A percentile compares a stretch with the other conserved stretches of the same genome.
Evolutionary conservation across 108 stramenopile species (phyloP).

Genomic region (Cyclotella cryptica): DNA sequence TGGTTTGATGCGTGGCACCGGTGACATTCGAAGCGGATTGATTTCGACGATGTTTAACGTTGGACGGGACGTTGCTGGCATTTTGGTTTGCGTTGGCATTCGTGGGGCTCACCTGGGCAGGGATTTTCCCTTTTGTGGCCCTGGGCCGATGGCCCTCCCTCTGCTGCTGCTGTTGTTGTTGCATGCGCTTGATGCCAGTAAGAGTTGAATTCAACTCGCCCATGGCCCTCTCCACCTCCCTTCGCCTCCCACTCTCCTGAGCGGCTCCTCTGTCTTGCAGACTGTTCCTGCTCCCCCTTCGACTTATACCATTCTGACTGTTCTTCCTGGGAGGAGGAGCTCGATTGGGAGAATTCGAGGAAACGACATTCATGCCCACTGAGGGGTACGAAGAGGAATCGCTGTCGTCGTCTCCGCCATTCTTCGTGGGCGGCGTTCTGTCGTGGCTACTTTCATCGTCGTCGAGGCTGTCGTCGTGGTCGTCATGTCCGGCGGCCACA

Average conservation of each 20-base stretch:
- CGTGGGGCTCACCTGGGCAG: not conserved
- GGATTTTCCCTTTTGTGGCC: no score
- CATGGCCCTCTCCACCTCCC: no score
- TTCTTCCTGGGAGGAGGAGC: not conserved
- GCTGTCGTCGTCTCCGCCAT: constrained; percentile 8
- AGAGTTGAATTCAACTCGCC: no score
- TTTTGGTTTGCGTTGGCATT: not conserved
- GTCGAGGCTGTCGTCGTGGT: not conserved
- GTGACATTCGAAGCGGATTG: no score
- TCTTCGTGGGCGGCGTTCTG: not conserved
- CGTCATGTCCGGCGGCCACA: not conserved
- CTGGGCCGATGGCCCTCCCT: no score
- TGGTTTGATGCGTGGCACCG: no score
- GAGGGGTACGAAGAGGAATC: constrained; percentile 6
- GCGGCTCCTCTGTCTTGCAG: not conserved
- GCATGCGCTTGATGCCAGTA: no score
- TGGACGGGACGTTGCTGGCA: not conserved
- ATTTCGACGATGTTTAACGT: not conserved
- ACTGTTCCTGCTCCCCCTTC: not conserved
- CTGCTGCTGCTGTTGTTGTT: no score
- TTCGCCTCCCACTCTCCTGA: no score
- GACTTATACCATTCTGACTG: not conserved
- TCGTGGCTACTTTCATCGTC: constrained; percentile 2
- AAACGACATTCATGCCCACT: constrained; percentile 12
- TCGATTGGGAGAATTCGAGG: not conserved